Conservation (phyloP, 2,329 filamentous ascomycete species). For the Didymella segeticola region DNA sequence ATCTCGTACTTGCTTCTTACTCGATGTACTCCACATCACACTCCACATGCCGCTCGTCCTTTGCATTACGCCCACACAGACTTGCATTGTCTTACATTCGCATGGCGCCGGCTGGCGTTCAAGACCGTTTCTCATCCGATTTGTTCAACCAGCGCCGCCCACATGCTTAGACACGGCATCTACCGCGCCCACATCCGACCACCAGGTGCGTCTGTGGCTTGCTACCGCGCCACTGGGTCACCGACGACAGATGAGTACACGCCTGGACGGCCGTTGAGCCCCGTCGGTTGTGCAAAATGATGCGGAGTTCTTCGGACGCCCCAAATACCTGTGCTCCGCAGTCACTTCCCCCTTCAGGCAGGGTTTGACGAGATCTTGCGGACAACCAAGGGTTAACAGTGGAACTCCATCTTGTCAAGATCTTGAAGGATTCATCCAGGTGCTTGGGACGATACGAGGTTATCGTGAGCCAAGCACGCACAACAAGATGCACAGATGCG, state of each 20-base stretch:
- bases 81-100: not conserved
- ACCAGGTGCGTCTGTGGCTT: conserved; percentile 1
- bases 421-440: not conserved
- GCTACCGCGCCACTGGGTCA: conserved; percentile 3
- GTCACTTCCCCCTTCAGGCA: conserved; percentile 1
- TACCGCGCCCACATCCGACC: conserved; percentile 4
- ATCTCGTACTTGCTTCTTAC: conserved; percentile 12
- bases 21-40: conserved; percentile 11
- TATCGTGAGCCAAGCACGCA: not conserved
- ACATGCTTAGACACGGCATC: not conserved
- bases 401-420: conserved; percentile 5
- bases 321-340: not conserved
- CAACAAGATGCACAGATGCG: not conserved
- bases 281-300: not conserved
- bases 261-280: not conserved
- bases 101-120: not conserved
- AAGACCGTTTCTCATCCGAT: conserved; percentile 1
- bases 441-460: conserved; percentile 2
- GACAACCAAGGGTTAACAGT: not conserved
- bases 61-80: not conserved
- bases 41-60: conserved; percentile 3
- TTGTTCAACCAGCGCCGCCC: not conserved
- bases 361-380: not conserved
- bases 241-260: not conserved
- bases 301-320: conserved; percentile 17